These are phyloP conservation scores for Betula pendula DNA, from an alignment of 306 rosid species.

Conservation along the genomic window DNA sequence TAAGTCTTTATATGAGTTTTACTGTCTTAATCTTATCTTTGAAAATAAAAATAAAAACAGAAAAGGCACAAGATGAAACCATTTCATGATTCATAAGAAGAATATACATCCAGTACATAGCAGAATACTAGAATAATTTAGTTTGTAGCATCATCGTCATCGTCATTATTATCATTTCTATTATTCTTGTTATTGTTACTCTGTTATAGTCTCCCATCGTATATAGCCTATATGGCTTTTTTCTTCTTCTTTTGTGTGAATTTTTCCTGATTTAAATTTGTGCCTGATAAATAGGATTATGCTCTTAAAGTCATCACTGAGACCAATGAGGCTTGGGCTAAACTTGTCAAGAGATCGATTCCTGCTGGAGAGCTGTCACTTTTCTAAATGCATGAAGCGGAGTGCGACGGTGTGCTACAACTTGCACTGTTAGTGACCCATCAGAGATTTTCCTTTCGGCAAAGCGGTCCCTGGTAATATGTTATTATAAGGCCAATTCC, in stretches of 20 bases:
- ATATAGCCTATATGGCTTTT: not conserved
- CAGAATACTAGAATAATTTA: not conserved
- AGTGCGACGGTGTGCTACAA: slow-evolving; percentile 13
- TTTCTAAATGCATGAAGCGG: slow-evolving; percentile 38
- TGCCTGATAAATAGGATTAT: slow-evolving; percentile 54
- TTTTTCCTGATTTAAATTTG: slow-evolving; percentile 10
- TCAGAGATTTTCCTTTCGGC: slow-evolving; percentile 13
- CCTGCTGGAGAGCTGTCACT: slow-evolving; percentile 85
- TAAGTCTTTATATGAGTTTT: not conserved
- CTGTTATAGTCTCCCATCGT: not conserved
- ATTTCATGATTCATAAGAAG: not conserved
- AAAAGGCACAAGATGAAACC: not conserved
- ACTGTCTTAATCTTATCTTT: not conserved
- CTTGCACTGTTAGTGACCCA: slow-evolving; percentile 20
- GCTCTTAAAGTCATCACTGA: slow-evolving; percentile 79
- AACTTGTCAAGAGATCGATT: slow-evolving; percentile 77
- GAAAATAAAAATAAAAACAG: not conserved
- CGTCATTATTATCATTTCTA: not conserved
- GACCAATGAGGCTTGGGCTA: slow-evolving; percentile 88
- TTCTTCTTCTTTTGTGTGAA: not conserved
- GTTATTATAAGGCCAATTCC: slow-evolving; percentile 12
- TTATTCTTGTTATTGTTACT: not conserved
- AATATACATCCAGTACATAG: not conserved
- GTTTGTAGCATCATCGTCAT: not conserved
- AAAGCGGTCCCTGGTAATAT: slow-evolving; percentile 19